These are phyloP conservation scores for Stephanodiscus minutulus DNA, from an alignment of 108 stramenopile genomes.

Conservation along the genomic window DNA sequence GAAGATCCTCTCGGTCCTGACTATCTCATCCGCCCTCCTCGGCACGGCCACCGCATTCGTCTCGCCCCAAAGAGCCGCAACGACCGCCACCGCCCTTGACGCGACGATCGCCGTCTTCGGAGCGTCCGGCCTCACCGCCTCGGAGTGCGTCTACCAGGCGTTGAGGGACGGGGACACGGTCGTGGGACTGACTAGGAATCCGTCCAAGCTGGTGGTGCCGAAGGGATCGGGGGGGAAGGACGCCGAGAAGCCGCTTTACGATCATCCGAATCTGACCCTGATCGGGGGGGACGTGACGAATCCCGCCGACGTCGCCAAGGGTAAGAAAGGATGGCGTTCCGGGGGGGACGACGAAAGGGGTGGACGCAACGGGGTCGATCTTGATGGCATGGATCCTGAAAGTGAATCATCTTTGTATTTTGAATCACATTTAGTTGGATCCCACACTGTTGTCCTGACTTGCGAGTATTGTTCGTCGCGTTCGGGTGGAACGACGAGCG, in stretches of 20 bases:
- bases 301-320: conserved; percentile 80
- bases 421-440: no score
- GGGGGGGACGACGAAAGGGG: no score
- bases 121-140: conserved; percentile 86
- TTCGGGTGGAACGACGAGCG: no score
- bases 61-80: not conserved
- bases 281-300: conserved; percentile 90
- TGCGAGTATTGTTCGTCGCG: no score
- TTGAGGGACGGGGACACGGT: conserved; percentile 84
- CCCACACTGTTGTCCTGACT: not conserved
- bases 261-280: conserved; percentile 70
- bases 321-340: conserved; percentile 4
- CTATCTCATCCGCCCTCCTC: conserved; percentile 14
- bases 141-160: conserved; percentile 89
- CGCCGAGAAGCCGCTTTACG: conserved; percentile 67
- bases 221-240: conserved; percentile 80
- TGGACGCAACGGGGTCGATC: no score
- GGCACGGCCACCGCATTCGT: conserved; percentile 37
- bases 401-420: not conserved
- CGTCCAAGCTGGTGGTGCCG: conserved; percentile 78
- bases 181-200: conserved; percentile 84
- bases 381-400: no score
- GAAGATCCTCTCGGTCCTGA: conserved; percentile 30
- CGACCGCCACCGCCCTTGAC: conserved; percentile 7
- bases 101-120: conserved; percentile 89